phyloP scores from a whole-genome alignment of 108 stramenopile genomes.

The Cyclotella cryptica region DNA sequence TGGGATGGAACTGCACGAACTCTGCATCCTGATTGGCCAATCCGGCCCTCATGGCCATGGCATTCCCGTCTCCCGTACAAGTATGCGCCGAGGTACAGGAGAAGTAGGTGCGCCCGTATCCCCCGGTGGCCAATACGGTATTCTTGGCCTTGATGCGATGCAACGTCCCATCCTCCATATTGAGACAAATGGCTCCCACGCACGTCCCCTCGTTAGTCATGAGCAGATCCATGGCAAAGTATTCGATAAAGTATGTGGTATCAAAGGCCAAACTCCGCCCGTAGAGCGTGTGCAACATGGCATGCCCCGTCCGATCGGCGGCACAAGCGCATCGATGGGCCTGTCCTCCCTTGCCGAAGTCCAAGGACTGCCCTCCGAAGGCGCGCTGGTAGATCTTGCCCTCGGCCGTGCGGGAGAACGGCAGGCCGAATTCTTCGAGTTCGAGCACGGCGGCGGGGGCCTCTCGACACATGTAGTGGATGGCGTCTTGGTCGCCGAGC shows the following conservation, averaged over 20 bases:
- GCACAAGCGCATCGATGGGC: constrained; percentile 97
- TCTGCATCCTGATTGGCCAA: constrained; percentile 97
- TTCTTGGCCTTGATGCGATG: constrained; percentile 97
- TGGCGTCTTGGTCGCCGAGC: constrained; percentile 99
- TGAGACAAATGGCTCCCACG: constrained; percentile 95
- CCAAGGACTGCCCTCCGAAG: constrained; percentile 97
- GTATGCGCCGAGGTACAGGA: constrained; percentile 98
- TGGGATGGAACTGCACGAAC: constrained; percentile 99
- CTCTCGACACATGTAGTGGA: constrained; percentile 99
- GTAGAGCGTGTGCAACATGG: constrained; percentile 99
- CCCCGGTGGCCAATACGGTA: constrained; percentile 99
- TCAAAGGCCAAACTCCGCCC: constrained; percentile 98
- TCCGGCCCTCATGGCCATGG: constrained; percentile 94
- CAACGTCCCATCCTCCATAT: constrained; percentile 99
- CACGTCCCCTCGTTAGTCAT: constrained; percentile 91
- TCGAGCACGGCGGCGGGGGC: constrained; percentile 97
- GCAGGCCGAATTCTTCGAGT: constrained; percentile 95
- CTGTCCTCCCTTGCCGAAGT: constrained; percentile 99
- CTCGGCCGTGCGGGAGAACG: constrained; percentile 96
- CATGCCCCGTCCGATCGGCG: constrained; percentile 99
- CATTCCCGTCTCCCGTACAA: constrained; percentile 98
- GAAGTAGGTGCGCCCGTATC: constrained; percentile 99
- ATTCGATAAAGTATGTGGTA: constrained; percentile 99
- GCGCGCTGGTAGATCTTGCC: constrained; percentile 99
- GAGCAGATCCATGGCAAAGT: constrained; percentile 97